Conservation (phyloP, 202 grass and related monocot genomes). For the Dendrocalamus latiflorus region DNA sequence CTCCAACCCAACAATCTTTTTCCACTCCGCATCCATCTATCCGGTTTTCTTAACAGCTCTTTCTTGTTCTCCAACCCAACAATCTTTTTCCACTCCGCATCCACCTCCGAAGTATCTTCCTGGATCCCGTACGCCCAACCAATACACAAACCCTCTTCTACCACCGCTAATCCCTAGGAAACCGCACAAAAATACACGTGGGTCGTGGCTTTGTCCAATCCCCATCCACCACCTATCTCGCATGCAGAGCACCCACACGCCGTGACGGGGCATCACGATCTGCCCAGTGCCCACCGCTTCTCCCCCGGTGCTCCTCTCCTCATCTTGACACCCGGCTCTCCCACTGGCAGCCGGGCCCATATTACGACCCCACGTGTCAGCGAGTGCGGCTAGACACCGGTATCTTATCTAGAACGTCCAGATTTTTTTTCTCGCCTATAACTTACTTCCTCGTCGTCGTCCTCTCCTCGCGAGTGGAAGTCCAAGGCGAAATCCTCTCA, state of each 20-base stretch:
- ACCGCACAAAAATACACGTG: not conserved
- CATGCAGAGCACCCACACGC: fast-evolving
- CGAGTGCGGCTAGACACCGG: fast-evolving
- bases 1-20: no score
- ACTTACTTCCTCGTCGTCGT: slow-evolving; percentile 11
- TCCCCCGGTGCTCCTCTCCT: not conserved
- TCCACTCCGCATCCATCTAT: no score
- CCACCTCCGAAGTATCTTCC: not conserved
- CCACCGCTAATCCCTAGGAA: not conserved
- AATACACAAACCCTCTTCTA: not conserved
- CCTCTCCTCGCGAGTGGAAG: slow-evolving; percentile 5
- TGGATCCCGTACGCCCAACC: slow-evolving; percentile 13
- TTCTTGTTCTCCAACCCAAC: slow-evolving; percentile 21
- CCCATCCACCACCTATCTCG: not conserved
- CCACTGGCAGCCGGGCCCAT: not conserved
- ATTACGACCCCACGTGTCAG: not conserved
- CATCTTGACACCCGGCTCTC: not conserved
- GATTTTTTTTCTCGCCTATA: slow-evolving; percentile 22
- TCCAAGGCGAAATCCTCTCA: slow-evolving; percentile 27
- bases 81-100: not conserved
- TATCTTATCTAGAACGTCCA: no score
- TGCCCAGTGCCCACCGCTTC: not conserved
- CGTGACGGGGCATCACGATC: not conserved
- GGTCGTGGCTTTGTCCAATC: fast-evolving
- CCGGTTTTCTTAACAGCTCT: not conserved